Conservation (phyloP, 2,329 filamentous ascomycete species). For the Botryotinia narcissicola region DNA sequence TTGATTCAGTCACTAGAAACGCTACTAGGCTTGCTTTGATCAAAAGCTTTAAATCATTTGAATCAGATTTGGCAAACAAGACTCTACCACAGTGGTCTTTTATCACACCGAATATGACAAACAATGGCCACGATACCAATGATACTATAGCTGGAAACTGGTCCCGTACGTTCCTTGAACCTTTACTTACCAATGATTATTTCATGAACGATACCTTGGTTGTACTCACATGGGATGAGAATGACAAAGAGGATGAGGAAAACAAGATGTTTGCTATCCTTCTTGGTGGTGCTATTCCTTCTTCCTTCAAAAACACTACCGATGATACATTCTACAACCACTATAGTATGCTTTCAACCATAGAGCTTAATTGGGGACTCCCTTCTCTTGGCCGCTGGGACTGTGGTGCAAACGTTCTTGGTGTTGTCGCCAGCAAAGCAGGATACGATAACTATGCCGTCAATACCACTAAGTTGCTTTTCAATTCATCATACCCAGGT, state of each 20-base stretch:
- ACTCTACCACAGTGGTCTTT: constrained; percentile 62
- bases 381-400: constrained; percentile 44
- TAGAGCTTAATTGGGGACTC: constrained; percentile 43
- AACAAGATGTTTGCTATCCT: constrained; percentile 54
- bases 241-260: constrained; percentile 47
- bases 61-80: constrained; percentile 53
- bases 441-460: constrained; percentile 28
- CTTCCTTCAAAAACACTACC: constrained; percentile 46
- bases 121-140: constrained; percentile 59
- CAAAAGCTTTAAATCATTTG: constrained; percentile 61
- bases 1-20: constrained; percentile 51
- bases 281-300: constrained; percentile 52
- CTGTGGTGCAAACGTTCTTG: constrained; percentile 36
- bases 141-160: constrained; percentile 50
- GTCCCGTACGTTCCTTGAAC: constrained; percentile 51
- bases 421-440: constrained; percentile 31
- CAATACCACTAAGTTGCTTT: constrained; percentile 40
- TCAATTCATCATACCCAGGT: constrained; percentile 47
- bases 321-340: constrained; percentile 50
- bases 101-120: constrained; percentile 61
- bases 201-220: constrained; percentile 54
- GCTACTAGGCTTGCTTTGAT: constrained; percentile 53
- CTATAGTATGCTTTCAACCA: constrained; percentile 42
- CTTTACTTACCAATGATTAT: constrained; percentile 48
- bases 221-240: constrained; percentile 56